Evolutionary conservation across 192 early-diverging fungal species (phyloP).

Genomic region (Coemansia sp.): DNA sequence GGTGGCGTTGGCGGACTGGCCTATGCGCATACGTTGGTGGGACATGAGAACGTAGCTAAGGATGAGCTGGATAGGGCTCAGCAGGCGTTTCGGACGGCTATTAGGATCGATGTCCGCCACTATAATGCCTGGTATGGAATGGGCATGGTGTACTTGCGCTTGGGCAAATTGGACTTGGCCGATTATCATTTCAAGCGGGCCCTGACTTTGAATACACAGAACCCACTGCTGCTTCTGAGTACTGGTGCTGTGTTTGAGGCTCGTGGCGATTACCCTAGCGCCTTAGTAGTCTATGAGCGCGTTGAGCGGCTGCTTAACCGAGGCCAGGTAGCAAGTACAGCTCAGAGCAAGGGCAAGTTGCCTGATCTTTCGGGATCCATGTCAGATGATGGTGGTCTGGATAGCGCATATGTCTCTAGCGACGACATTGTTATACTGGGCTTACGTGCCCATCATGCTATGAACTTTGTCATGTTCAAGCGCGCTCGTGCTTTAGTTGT

Average conservation of each 20-base stretch:
- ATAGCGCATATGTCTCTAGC: background rate
- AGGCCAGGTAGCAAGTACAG: background rate
- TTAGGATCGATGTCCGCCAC: conserved; percentile 70
- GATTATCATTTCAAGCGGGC: conserved; percentile 74
- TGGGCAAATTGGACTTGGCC: conserved; percentile 71
- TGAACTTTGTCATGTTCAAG: conserved; percentile 64
- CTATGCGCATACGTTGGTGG: conserved; percentile 82
- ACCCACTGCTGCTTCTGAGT: conserved; percentile 68
- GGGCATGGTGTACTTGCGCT: conserved; percentile 65
- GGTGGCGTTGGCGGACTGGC: conserved; percentile 41
- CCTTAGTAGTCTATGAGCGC: conserved; percentile 61
- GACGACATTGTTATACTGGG: conserved; percentile 16
- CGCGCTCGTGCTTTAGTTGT: conserved; percentile 63
- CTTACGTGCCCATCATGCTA: conserved; percentile 28
- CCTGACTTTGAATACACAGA: conserved; percentile 67
- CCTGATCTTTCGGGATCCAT: background rate
- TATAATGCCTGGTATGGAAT: conserved; percentile 89
- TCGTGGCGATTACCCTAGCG: conserved; percentile 52
- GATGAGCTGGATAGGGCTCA: conserved; percentile 77
- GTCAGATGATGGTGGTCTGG: background rate
- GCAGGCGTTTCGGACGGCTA: conserved; percentile 68
- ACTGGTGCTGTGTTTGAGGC: conserved; percentile 73
- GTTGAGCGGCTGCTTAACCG: conserved; percentile 56
- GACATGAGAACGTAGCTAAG: conserved; percentile 74
- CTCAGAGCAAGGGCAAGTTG: background rate